phyloP scores from a whole-genome alignment of 495 filamentous ascomycete genomes.

The Neurospora sp. region DNA sequence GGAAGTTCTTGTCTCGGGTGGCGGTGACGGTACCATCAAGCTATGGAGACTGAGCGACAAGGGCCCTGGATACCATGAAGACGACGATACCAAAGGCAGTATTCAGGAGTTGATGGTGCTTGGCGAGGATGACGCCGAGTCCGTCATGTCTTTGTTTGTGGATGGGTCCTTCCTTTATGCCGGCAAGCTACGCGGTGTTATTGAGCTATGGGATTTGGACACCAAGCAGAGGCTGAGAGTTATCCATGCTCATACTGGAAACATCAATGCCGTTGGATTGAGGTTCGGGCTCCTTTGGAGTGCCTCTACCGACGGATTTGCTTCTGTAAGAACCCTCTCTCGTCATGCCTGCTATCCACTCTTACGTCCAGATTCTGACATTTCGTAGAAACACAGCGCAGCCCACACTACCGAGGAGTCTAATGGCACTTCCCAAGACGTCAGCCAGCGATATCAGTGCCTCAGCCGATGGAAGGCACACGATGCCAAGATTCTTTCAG shows the following conservation, averaged over 20 bases:
- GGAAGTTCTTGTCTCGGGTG: constrained; percentile 79
- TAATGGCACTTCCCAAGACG: constrained; percentile 47
- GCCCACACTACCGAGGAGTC: constrained; percentile 43
- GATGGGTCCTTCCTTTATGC: constrained; percentile 87
- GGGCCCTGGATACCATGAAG: constrained; percentile 20
- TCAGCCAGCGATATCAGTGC: constrained; percentile 82
- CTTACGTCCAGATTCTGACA: constrained; percentile 3
- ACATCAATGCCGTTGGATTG: constrained; percentile 77
- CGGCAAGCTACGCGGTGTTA: constrained; percentile 76
- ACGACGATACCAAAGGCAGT: constrained; percentile 33
- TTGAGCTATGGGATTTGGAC: constrained; percentile 96
- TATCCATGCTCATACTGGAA: constrained; percentile 68
- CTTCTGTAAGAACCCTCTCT: constrained; percentile 49
- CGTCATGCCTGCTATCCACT: not conserved
- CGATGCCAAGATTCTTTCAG: constrained; percentile 77
- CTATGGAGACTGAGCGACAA: constrained; percentile 61
- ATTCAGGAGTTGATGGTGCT: constrained; percentile 54
- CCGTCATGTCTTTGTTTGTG: constrained; percentile 71
- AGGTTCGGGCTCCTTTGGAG: constrained; percentile 77
- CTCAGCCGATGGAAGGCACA: constrained; percentile 78
- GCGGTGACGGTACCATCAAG: constrained; percentile 88
- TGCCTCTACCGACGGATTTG: constrained; percentile 67
- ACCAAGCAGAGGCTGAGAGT: constrained; percentile 82
- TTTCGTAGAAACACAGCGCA: constrained; percentile 43
- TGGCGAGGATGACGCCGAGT: constrained; percentile 68